phyloP scores from a whole-genome alignment of 768 basidiomycete genomes.

The Amanita jacksonii region DNA sequence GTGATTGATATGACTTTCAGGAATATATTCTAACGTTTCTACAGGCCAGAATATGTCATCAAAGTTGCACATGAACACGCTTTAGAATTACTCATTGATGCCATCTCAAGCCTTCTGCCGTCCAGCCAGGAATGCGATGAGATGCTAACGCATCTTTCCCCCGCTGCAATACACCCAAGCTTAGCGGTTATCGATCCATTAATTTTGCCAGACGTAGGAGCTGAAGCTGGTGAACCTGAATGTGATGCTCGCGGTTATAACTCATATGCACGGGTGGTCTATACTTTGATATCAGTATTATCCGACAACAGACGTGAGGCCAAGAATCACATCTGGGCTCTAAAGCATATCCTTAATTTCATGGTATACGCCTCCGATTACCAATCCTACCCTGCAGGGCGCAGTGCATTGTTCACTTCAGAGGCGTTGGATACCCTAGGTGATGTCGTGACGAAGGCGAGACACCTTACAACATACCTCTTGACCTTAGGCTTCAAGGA shows the following conservation, averaged over 20 bases:
- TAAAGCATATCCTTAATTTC: conserved; percentile 62
- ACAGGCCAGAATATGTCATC: conserved; percentile 40
- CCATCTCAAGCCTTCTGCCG: conserved; percentile 45
- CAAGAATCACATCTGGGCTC: conserved; percentile 48
- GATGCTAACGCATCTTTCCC: conserved; percentile 36
- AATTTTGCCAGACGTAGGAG: conserved; percentile 33
- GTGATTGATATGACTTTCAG: conserved; percentile 11
- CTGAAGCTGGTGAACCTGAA: conserved; percentile 11
- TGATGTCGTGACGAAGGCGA: conserved; percentile 35
- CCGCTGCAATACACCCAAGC: conserved; percentile 40
- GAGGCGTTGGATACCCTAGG: conserved; percentile 25
- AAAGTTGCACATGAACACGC: conserved; percentile 24
- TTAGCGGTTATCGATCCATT: conserved; percentile 52
- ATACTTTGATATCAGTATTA: conserved; percentile 47
- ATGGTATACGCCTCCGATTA: conserved; percentile 55
- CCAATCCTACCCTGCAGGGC: conserved; percentile 38
- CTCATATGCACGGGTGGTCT: conserved; percentile 52
- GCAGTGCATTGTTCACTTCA: conserved; percentile 39
- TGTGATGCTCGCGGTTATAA: conserved; percentile 36
- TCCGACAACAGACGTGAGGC: conserved; percentile 51
- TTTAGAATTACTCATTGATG: conserved; percentile 27
- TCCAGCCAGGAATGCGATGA: conserved; percentile 33
- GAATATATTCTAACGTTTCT: conserved; percentile 4
- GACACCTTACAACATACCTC: conserved; percentile 54
- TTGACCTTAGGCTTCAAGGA: conserved; percentile 39